Evolutionary conservation across 345 rosid genomes (phyloP).

Genomic region (Gossypium raimondii): DNA sequence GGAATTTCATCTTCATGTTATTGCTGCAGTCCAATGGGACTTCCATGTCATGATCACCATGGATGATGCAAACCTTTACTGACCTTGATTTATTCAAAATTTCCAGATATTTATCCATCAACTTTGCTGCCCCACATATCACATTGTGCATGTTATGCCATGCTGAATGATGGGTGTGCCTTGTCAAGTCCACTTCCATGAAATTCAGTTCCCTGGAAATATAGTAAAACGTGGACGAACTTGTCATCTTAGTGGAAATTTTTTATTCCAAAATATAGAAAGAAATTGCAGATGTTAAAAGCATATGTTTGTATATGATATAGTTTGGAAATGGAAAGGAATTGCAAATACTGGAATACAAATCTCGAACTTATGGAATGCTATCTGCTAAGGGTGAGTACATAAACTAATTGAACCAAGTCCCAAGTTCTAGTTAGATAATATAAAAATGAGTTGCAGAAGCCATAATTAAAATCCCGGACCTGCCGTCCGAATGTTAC

Average conservation of each 20-base stretch:
- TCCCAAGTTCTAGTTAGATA: too few species aligned
- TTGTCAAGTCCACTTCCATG: conserved; percentile 37
- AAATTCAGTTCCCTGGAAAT: conserved; percentile 44
- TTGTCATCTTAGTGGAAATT: background rate
- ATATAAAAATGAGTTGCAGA: too few species aligned
- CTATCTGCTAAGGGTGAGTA: too few species aligned
- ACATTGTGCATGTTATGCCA: conserved; percentile 83
- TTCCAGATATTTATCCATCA: conserved; percentile 42
- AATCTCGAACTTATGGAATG: too few species aligned
- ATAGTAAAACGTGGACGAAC: background rate
- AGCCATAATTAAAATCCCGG: too few species aligned
- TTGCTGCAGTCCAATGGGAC: conserved; percentile 58
- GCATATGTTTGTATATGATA: too few species aligned
- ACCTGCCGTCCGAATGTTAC: too few species aligned
- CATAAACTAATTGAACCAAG: too few species aligned
- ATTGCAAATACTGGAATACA: background rate
- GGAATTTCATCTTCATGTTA: conserved; percentile 45
- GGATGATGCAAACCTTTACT: conserved; percentile 44
- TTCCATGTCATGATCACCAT: conserved; percentile 50
- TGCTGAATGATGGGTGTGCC: conserved; percentile 78
- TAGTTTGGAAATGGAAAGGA: background rate
- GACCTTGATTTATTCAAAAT: conserved; percentile 23
- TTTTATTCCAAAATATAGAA: background rate
- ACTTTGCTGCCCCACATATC: conserved; percentile 68
- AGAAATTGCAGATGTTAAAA: background rate